Evolutionary conservation across 176 grass and related monocot genomes (phyloP).

Genomic region (Oryza glaberrima): DNA sequence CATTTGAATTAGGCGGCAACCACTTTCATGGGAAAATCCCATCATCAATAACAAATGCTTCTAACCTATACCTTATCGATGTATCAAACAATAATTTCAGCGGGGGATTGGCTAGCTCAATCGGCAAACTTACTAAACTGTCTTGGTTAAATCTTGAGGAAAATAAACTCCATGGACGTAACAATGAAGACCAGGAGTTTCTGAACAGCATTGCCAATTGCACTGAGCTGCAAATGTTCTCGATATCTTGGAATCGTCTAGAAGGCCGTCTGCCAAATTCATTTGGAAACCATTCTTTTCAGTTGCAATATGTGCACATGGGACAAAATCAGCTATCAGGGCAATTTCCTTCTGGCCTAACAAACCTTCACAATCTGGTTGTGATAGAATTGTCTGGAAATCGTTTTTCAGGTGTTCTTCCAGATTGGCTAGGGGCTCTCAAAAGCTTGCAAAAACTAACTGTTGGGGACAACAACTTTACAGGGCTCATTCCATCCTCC

Average conservation of each 20-base stretch:
- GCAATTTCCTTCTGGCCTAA: neutral
- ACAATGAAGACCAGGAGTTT: neutral
- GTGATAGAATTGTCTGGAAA: rapidly evolving
- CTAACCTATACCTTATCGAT: rapidly evolving
- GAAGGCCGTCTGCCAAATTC: neutral
- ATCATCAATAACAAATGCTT: neutral
- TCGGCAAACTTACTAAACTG: neutral
- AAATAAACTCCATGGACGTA: neutral
- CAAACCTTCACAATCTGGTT: neutral
- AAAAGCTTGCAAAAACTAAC: neutral
- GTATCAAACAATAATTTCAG: neutral
- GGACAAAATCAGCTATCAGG: neutral
- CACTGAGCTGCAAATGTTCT: neutral
- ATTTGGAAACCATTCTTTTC: neutral
- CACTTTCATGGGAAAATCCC: neutral
- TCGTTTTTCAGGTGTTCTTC: neutral
- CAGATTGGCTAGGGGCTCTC: neutral
- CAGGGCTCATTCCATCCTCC: too few relatives aligned
- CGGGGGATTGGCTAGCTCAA: neutral
- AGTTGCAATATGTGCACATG: neutral
- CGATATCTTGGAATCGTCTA: rapidly evolving
- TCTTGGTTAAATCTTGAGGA: neutral
- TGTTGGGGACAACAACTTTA: too few relatives aligned
- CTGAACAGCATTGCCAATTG: neutral
- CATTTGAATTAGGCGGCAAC: rapidly evolving